Base-by-base conservation (phyloP, 495 filamentous ascomycete genomes). In the Podospora australis region DNA sequence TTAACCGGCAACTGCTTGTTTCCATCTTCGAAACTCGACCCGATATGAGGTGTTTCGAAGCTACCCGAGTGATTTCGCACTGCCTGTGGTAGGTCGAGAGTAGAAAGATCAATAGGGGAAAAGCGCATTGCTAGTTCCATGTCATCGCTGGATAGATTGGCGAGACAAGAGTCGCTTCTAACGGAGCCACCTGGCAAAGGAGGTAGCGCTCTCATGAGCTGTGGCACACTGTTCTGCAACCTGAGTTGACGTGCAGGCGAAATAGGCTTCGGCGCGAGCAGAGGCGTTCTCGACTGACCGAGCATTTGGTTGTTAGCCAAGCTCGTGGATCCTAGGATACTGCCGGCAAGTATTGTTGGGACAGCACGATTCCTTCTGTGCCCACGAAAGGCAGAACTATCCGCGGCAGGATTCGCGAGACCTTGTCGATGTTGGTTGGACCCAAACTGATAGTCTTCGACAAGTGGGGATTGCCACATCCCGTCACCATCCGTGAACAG, bases 201-300 rank as follows among this genome's bases (percentile, higher is more conserved):
- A n/a, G 72, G 73, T 22, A 75, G 51, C 23, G 70, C 65, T 49
- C 76, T 75, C 70, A 77, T 74, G 30, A 77, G 57, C 48, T 69
- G 67, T 35, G 74, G 71, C 21, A 75, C 61, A 48, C 73, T 76
- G 50, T 71, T 70, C 51, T 73, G 73, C 42, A 74, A 57, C 46
- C 63, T 69, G 32, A 75, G 60, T 52, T 70, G 62, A 26, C 67
- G 62, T 36, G 58, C 66, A 24, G 74, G 68, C 9, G 70, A 75
- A 10, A 73, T 72, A 9, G 72, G 71, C 32, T 69, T 64, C 13
- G 70, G 71, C 25, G 69, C 64, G 4, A 74, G 50, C 38, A 74
- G 65, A 14, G 65, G 60, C 13, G 48, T 50, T 16, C 24, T 11
- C 13, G 39, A 17, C 28, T 34, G 46, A 11, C 38, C 32, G 20